phyloP scores from a whole-genome alignment of 306 rosid genomes.

The Trifolium pratense region DNA sequence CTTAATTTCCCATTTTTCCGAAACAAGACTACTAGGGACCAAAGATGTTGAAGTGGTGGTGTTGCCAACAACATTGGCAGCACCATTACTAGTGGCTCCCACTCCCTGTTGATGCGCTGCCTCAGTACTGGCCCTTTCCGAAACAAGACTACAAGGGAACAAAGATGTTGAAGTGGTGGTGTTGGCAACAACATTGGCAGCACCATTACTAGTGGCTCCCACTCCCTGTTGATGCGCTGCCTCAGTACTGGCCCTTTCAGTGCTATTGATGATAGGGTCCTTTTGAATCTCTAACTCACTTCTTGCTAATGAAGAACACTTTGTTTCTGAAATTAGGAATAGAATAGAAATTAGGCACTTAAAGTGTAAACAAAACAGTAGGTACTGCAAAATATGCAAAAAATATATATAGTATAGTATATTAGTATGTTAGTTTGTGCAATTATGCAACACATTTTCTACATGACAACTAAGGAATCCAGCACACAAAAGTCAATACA shows the following conservation, averaged over 20 bases:
- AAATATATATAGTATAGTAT: not conserved
- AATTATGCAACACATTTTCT: conserved; percentile 23
- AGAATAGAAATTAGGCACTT: conserved; percentile 39
- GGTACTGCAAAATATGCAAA: conserved; percentile 23
- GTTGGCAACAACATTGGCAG: conserved; percentile 50
- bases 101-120: conserved; percentile 45
- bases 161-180: conserved; percentile 43
- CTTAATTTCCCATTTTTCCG: conserved; percentile 67
- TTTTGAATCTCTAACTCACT: conserved; percentile 63
- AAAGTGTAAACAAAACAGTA: conserved; percentile 3
- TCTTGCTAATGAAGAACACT: conserved; percentile 80
- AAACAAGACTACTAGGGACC: conserved; percentile 38
- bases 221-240: conserved; percentile 46
- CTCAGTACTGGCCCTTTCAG: conserved; percentile 52
- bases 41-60: conserved; percentile 39
- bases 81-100: conserved; percentile 58
- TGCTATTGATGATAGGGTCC: conserved; percentile 57
- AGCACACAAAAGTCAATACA: not conserved
- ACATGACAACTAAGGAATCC: not conserved
- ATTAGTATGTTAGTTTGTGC: not conserved
- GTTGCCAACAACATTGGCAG: conserved; percentile 51
- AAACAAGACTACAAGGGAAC: conserved; percentile 38
- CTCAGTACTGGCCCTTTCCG: conserved; percentile 54
- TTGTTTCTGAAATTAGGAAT: conserved; percentile 68
- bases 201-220: conserved; percentile 58